Conservation (phyloP, 305 asterid genomes). For the Lippia alba region DNA sequence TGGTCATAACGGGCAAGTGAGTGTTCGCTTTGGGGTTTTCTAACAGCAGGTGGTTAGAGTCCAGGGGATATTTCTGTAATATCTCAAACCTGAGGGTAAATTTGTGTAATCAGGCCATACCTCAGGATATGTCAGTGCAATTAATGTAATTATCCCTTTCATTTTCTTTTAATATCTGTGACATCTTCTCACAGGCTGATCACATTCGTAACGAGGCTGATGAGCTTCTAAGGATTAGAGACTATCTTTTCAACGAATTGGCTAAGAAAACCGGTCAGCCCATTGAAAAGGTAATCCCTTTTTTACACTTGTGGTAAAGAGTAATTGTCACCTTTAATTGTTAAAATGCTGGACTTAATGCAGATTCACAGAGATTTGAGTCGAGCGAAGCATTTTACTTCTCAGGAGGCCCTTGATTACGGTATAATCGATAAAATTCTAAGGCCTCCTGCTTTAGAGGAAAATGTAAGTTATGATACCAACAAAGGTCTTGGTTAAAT, state of each 20-base stretch:
- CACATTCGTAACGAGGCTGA: slow-evolving; percentile 85
- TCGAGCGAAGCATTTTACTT: slow-evolving; percentile 67
- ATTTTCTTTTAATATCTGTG: no score
- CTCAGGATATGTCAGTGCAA: no score
- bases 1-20: no score
- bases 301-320: no score
- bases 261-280: slow-evolving; percentile 92
- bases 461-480: slow-evolving; percentile 54
- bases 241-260: slow-evolving; percentile 94
- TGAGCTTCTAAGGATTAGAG: slow-evolving; percentile 83
- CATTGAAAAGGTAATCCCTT: slow-evolving; percentile 65
- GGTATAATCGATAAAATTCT: slow-evolving; percentile 86
- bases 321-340: background rate
- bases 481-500: slow-evolving; percentile 74
- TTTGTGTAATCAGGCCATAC: no score
- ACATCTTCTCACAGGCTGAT: slow-evolving; percentile 67
- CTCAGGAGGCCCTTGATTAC: slow-evolving; percentile 90
- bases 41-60: no score
- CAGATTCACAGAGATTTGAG: slow-evolving; percentile 81
- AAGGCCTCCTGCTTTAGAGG: slow-evolving; percentile 65
- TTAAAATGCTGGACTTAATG: slow-evolving; percentile 22
- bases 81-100: no score
- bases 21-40: no score
- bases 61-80: no score
- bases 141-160: no score